phyloP scores from a whole-genome alignment of 2,329 filamentous ascomycete species.

The Penicillium oxalicum region DNA sequence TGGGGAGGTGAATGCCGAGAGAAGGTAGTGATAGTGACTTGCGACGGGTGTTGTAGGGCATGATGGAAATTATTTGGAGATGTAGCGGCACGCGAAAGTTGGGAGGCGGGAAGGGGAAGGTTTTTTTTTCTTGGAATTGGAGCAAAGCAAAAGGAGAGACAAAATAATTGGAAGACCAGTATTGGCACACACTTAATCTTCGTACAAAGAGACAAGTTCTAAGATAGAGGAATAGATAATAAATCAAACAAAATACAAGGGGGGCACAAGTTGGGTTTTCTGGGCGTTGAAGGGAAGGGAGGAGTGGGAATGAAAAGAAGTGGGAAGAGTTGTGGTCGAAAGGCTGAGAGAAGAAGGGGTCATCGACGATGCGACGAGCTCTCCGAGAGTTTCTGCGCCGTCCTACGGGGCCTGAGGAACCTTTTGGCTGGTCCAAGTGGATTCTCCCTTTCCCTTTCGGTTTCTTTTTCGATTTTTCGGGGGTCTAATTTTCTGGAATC shows the following conservation, averaged over 20 bases:
- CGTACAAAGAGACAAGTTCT: slow-evolving; percentile 1
- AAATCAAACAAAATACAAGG: too few relatives aligned
- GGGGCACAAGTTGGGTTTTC: too few relatives aligned
- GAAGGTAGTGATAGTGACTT: slow-evolving; percentile 92
- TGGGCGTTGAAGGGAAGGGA: too few relatives aligned
- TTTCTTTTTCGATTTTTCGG: slow-evolving; percentile 3
- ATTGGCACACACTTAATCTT: slow-evolving; percentile 10
- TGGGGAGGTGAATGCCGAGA: slow-evolving; percentile 79
- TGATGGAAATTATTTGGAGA: slow-evolving; percentile 38
- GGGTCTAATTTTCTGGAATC: too few relatives aligned
- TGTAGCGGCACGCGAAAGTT: slow-evolving; percentile 12
- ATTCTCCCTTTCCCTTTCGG: slow-evolving; percentile 8
- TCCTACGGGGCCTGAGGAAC: slow-evolving; percentile 17
- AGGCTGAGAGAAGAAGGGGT: slow-evolving; percentile 12
- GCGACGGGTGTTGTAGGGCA: slow-evolving; percentile 95
- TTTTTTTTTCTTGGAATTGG: neutral
- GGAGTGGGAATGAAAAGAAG: slow-evolving; percentile 10
- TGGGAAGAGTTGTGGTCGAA: slow-evolving; percentile 5
- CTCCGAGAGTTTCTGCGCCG: slow-evolving; percentile 12
- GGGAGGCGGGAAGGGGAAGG: slow-evolving; percentile 11
- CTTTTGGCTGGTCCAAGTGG: slow-evolving; percentile 6
- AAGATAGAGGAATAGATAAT: neutral
- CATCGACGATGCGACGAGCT: slow-evolving; percentile 19
- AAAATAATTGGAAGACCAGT: slow-evolving; percentile 3
- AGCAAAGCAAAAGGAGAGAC: slow-evolving; percentile 13